These are phyloP conservation scores for Sungouiozyma intestinalis DNA, from an alignment of 805 yeast species.

Conservation along the genomic window DNA sequence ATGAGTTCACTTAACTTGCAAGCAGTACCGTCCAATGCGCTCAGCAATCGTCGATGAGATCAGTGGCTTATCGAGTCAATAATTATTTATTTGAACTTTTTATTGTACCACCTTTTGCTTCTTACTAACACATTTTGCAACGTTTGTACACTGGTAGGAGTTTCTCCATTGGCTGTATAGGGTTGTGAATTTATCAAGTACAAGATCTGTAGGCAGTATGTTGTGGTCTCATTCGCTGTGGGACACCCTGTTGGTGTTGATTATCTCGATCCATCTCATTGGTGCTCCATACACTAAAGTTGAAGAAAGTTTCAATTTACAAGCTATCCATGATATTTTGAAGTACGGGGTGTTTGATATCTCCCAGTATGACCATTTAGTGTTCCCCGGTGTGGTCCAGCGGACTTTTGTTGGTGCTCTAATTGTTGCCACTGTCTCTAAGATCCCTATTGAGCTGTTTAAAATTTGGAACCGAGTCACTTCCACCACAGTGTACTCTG, in stretches of 20 bases:
- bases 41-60: too few species aligned
- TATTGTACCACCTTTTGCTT: too few species aligned
- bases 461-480: not conserved
- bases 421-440: conserved; percentile 37
- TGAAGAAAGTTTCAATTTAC: conserved; percentile 86
- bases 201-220: too few species aligned
- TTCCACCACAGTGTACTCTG: conserved; percentile 24
- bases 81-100: too few species aligned
- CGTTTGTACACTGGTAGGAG: too few species aligned
- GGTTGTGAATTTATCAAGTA: too few species aligned
- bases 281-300: conserved; percentile 81
- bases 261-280: conserved; percentile 40
- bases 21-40: too few species aligned
- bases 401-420: conserved; percentile 72
- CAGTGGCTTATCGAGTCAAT: too few species aligned
- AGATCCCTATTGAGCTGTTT: conserved; percentile 13
- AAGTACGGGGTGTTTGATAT: conserved; percentile 43
- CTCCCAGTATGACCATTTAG: conserved; percentile 54
- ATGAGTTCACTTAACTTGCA: too few species aligned
- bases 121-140: too few species aligned
- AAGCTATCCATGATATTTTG: conserved; percentile 76
- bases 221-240: conserved; percentile 14
- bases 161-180: too few species aligned
- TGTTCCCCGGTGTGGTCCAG: conserved; percentile 85
- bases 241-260: conserved; percentile 32